phyloP scores from a whole-genome alignment of 1,139 yeast species.

The Kodamaea sp. region DNA sequence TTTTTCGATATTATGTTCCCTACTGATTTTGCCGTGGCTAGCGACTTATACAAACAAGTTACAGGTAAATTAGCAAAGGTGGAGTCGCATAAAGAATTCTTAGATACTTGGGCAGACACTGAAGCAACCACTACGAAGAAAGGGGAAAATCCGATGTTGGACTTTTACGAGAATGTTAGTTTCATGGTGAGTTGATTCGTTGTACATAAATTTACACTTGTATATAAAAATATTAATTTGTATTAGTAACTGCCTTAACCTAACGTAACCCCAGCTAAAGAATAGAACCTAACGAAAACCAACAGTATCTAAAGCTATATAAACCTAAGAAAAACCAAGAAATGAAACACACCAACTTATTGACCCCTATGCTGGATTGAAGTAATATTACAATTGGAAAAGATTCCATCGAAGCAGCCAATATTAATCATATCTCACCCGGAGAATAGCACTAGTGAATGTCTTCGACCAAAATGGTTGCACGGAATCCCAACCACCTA shows the following conservation, averaged over 20 bases:
- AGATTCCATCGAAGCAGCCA: too few species aligned
- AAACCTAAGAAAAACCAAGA: neutral
- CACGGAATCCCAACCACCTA: too few species aligned
- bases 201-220: neutral
- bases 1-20: conserved; percentile 87
- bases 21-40: conserved; percentile 68
- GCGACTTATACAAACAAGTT: conserved; percentile 62
- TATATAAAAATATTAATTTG: conserved; percentile 3
- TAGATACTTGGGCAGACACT: conserved; percentile 71
- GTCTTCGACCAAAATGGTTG: too few species aligned
- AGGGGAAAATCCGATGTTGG: conserved; percentile 89
- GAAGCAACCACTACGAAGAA: conserved; percentile 67
- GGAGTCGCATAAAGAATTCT: conserved; percentile 62
- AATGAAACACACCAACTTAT: neutral
- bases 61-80: conserved; percentile 62
- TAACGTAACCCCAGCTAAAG: conserved; percentile 1
- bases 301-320: neutral
- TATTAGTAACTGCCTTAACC: conserved; percentile 3
- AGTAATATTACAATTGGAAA: too few species aligned
- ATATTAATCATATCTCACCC: too few species aligned
- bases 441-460: too few species aligned
- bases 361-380: too few species aligned
- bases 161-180: conserved; percentile 75
- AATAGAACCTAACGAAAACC: conserved; percentile 1
- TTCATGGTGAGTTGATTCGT: conserved; percentile 53